Evolutionary conservation across 2,329 filamentous ascomycete species (phyloP).

Genomic region (Colletotrichum viniferum): DNA sequence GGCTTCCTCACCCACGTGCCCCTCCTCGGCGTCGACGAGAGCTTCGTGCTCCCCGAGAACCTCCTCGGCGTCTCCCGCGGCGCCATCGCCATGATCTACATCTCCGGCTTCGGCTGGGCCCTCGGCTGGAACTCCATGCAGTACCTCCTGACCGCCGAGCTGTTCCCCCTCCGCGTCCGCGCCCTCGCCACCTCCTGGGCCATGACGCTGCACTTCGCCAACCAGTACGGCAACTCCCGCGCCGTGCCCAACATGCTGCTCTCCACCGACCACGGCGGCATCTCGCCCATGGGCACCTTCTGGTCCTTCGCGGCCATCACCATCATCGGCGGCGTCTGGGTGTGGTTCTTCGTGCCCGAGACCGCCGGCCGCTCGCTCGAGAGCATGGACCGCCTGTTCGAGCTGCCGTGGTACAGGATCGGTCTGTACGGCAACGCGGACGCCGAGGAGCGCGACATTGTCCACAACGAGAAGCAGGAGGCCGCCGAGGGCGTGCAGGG

Average conservation of each 20-base stretch:
- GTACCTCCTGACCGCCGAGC: conserved; percentile 78
- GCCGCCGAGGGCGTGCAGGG: conserved; percentile 35
- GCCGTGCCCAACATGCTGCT: conserved; percentile 79
- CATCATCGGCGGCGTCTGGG: conserved; percentile 70
- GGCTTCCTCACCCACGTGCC: conserved; percentile 68
- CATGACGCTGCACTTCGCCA: conserved; percentile 81
- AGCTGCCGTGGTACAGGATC: conserved; percentile 76
- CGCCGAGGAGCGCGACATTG: conserved; percentile 51
- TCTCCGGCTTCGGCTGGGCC: conserved; percentile 73
- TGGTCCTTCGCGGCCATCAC: conserved; percentile 77
- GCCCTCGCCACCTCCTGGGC: conserved; percentile 73
- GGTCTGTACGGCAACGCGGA: conserved; percentile 61
- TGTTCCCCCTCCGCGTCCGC: conserved; percentile 77
- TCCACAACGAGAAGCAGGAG: conserved; percentile 48
- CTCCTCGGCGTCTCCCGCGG: conserved; percentile 65
- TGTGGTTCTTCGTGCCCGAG: conserved; percentile 75
- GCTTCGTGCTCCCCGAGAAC: conserved; percentile 47
- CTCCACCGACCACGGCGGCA: conserved; percentile 44
- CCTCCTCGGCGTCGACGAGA: conserved; percentile 53
- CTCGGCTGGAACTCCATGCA: conserved; percentile 79
- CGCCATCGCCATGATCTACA: conserved; percentile 75
- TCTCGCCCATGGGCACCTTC: conserved; percentile 71
- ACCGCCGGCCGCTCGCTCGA: conserved; percentile 70
- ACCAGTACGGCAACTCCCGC: conserved; percentile 78
- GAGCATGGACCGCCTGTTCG: conserved; percentile 75